Base-by-base conservation (phyloP, 805 yeast genomes). In the Naumovozyma castellii region DNA sequence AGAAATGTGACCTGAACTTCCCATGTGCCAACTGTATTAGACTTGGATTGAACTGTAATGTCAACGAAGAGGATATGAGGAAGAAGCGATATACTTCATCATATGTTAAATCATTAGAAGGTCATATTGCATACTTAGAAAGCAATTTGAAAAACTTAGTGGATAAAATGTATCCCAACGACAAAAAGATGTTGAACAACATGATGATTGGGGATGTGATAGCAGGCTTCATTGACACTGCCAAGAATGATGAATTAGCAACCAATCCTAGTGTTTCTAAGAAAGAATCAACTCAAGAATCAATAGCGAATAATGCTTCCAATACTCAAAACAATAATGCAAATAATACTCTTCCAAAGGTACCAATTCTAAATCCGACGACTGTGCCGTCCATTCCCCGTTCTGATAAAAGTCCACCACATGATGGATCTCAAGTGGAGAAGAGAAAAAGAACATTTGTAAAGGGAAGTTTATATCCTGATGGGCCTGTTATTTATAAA, bases 21-120 rank as follows among this genome's bases (percentile, higher is more conserved):
- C 79, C 79, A 1, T 74, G 80, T 45, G 59, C 66, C 17, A 66
- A 65, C 42, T 74, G 80, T 47, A 53, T 56, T 13, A 66, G 66
- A 40, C 55, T 68, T 4, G 61, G 62, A 4, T 61, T 66, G 13
- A 71, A 65, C 29, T 74, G 80, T 49, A 62, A 72, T 34, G 66
- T 66, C 29, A 66, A 69, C 12, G 65, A 66, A 10, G 65, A 63
- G 44, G 80, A 74, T 48, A 58, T 72, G 62, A 59, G 80, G 31
- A 73, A 71, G 46, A 69, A 68, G 42, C 54, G 78, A 35, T 74
- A 75, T 3, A 64, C 72, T 0, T 70, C 68, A 8, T 62, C 66
- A 34, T 73, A 74, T 48, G 78, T 74, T n/a, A 64, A 65, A 34
- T 58, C 65, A 2, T 51, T 74, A 34, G 76, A 62, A 41, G 42